phyloP scores from a whole-genome alignment of 1,284 basidiomycete genomes.

The Moesziomyces sp. region DNA sequence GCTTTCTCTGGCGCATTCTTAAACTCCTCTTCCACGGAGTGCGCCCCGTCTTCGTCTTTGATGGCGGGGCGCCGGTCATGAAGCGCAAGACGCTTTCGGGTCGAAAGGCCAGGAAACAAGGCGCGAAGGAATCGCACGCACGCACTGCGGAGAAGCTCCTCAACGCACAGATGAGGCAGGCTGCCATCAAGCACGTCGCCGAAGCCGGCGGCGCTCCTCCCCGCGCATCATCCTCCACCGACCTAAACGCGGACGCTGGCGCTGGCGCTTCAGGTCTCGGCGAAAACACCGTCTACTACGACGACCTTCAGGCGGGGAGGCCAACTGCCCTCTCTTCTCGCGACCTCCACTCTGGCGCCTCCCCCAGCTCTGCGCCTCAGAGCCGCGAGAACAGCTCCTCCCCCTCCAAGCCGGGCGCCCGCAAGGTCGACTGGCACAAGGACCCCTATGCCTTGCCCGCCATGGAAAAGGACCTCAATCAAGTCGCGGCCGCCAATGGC shows the following conservation, averaged over 20 bases:
- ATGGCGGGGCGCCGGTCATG: constrained; percentile 73
- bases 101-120: constrained; percentile 75
- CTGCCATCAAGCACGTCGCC: constrained; percentile 79
- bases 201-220: constrained; percentile 8
- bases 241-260: neutral
- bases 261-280: constrained; percentile 26
- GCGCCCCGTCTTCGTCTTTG: constrained; percentile 85
- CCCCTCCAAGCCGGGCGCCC: constrained; percentile 69
- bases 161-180: constrained; percentile 90
- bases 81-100: constrained; percentile 68
- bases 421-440: constrained; percentile 58
- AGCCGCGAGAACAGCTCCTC: constrained; percentile 56
- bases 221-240: constrained; percentile 13
- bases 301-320: constrained; percentile 38
- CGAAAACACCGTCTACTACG: constrained; percentile 70
- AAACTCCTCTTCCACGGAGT: constrained; percentile 93
- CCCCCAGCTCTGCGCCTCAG: constrained; percentile 12
- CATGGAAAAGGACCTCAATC: constrained; percentile 55
- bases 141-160: constrained; percentile 81
- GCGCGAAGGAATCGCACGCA: constrained; percentile 65
- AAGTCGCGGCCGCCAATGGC: constrained; percentile 36
- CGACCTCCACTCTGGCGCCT: constrained; percentile 72
- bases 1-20: constrained; percentile 83
- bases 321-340: constrained; percentile 71
- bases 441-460: constrained; percentile 66